These are phyloP conservation scores for Ilyonectria destructans DNA, from an alignment of 2,329 filamentous ascomycete species.

Conservation along the genomic window DNA sequence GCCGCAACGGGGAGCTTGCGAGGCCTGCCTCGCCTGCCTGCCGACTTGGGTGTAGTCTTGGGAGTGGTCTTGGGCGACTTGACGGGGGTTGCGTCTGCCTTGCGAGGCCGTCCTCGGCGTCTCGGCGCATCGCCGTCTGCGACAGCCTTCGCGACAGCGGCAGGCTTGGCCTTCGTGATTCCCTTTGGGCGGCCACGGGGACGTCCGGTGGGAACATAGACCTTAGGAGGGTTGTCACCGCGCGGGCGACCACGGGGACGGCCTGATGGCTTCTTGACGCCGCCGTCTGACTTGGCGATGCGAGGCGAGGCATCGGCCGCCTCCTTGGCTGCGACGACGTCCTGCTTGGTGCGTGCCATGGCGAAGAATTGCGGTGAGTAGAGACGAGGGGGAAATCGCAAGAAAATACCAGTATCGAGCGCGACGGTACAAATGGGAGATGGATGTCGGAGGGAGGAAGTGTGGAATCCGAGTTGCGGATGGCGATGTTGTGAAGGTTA, in stretches of 20 bases:
- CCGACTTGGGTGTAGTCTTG: conserved; percentile 39
- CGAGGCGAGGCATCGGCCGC: conserved; percentile 37
- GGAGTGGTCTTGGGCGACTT: conserved; percentile 25
- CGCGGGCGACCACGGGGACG: conserved; percentile 63
- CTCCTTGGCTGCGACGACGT: conserved; percentile 41
- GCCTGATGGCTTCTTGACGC: conserved; percentile 59
- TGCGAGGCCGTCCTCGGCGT: conserved; percentile 53
- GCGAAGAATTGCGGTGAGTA: conserved; percentile 22
- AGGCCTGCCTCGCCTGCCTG: conserved; percentile 51
- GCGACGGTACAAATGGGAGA: conserved; percentile 8
- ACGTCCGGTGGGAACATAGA: conserved; percentile 60
- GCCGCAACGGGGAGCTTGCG: conserved; percentile 47
- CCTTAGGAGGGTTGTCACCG: conserved; percentile 51
- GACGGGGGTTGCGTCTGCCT: conserved; percentile 41
- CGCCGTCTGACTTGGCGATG: conserved; percentile 53
- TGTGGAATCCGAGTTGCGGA: conserved; percentile 19
- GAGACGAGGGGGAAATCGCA: conserved; percentile 29
- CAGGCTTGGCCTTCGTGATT: conserved; percentile 51
- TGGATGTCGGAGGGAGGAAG: conserved; percentile 14
- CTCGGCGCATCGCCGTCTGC: conserved; percentile 36
- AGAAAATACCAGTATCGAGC: conserved; percentile 31
- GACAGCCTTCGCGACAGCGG: conserved; percentile 31
- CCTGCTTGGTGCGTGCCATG: conserved; percentile 56
- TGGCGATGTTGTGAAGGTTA: conserved; percentile 21
- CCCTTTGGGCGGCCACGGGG: conserved; percentile 66